Evolutionary conservation across 2,329 filamentous ascomycete species (phyloP).

Genomic region (Scedosporium dehoogii): DNA sequence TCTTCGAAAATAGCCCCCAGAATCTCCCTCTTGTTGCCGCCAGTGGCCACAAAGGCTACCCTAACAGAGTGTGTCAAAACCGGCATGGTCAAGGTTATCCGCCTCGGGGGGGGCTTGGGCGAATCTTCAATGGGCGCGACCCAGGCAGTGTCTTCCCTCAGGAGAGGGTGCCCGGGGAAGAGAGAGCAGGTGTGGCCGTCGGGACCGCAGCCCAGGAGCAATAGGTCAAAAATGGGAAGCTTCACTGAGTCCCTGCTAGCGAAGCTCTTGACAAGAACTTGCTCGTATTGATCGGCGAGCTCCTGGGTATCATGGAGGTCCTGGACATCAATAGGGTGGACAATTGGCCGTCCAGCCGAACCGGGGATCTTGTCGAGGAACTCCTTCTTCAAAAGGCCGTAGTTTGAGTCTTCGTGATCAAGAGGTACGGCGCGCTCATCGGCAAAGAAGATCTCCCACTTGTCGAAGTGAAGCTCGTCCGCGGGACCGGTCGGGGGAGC

Average conservation of each 20-base stretch:
- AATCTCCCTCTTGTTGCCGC: constrained; percentile 79
- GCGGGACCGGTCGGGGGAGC: constrained; percentile 36
- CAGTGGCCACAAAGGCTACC: constrained; percentile 87
- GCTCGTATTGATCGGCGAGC: constrained; percentile 87
- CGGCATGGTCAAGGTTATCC: constrained; percentile 86
- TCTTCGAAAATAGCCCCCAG: constrained; percentile 90
- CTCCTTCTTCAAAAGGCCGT: constrained; percentile 76
- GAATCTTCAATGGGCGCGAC: constrained; percentile 86
- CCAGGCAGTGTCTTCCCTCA: constrained; percentile 84
- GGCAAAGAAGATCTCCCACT: constrained; percentile 98
- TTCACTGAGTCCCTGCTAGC: constrained; percentile 89
- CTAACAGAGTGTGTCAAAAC: constrained; percentile 80
- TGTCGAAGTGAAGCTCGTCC: constrained; percentile 64
- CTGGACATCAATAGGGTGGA: constrained; percentile 65
- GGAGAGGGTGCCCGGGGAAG: constrained; percentile 80
- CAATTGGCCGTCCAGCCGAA: constrained; percentile 53
- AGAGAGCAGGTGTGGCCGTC: constrained; percentile 96
- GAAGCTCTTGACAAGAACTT: constrained; percentile 74
- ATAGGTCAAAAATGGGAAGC: constrained; percentile 86
- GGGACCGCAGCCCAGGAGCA: constrained; percentile 87
- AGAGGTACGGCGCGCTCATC: constrained; percentile 93
- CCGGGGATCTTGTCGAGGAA: constrained; percentile 79
- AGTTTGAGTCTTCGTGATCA: constrained; percentile 90
- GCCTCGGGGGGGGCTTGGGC: constrained; percentile 82
- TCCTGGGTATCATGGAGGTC: constrained; percentile 73